Conservation (phyloP, 140 eudicot genomes). For the Bidens hawaiensis region DNA sequence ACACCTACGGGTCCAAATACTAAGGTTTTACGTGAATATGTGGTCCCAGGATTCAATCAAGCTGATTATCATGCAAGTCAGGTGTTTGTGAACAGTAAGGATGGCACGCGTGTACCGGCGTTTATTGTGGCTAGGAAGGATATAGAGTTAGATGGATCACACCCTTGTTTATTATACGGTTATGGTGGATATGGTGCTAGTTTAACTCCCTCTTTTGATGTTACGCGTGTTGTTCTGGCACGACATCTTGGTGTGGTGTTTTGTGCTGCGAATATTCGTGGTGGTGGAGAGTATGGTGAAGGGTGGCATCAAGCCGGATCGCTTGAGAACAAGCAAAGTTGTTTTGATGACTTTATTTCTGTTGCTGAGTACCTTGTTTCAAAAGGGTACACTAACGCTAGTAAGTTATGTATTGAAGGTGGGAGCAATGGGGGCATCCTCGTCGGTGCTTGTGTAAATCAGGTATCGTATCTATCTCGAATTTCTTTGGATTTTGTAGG, state of each 20-base stretch:
- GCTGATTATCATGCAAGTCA: slow-evolving; percentile 47
- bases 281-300: slow-evolving; percentile 99
- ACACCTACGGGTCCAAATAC: slow-evolving; percentile 42
- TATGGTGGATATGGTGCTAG: slow-evolving; percentile 91
- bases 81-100: slow-evolving; percentile 82
- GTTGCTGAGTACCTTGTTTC: slow-evolving; percentile 78
- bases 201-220: slow-evolving; percentile 70
- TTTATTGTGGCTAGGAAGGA: slow-evolving; percentile 78
- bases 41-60: slow-evolving; percentile 77
- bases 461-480: slow-evolving; percentile 39
- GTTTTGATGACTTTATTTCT: slow-evolving; percentile 85
- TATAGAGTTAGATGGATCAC: slow-evolving; percentile 64
- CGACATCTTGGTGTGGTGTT: slow-evolving; percentile 53
- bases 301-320: slow-evolving; percentile 93
- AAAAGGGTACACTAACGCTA: slow-evolving; percentile 70
- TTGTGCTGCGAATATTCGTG: slow-evolving; percentile 89
- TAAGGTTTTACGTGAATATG: slow-evolving; percentile 53
- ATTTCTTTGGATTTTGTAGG: neutral
- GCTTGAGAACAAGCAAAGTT: slow-evolving; percentile 71
- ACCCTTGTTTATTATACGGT: slow-evolving; percentile 79
- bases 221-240: slow-evolving; percentile 55
- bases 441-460: slow-evolving; percentile 90
- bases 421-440: slow-evolving; percentile 98
- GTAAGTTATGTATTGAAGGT: slow-evolving; percentile 88
- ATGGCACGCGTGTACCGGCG: slow-evolving; percentile 62